Percentiles rank a stretch among this genome's conserved stretches.
phyloP scores from a whole-genome alignment of 768 basidiomycete species.

The Russula griseocarnosa region DNA sequence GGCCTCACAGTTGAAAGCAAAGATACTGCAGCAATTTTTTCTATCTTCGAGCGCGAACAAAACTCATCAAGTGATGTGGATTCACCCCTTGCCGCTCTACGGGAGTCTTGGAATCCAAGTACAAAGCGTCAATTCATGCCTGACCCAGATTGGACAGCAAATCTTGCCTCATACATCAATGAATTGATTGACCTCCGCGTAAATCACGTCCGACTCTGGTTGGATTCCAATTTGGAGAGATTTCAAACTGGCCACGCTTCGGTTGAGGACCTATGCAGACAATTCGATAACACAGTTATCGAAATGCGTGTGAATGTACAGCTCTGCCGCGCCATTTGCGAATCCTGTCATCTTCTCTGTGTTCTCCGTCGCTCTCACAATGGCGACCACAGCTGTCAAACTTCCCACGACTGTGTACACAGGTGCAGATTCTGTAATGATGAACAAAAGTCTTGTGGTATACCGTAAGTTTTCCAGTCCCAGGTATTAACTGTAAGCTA shows the following conservation, averaged over 20 bases:
- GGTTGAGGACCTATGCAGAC: conserved; percentile 44
- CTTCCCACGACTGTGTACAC: conserved; percentile 46
- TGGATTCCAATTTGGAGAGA: conserved; percentile 45
- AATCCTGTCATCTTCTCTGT: conserved; percentile 48
- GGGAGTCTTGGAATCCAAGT: conserved; percentile 35
- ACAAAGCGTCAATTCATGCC: conserved; percentile 35
- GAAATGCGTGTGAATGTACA: conserved; percentile 46
- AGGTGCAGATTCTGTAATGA: conserved; percentile 43
- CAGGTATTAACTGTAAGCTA: neutral
- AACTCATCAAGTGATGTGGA: conserved; percentile 31
- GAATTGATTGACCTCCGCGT: conserved; percentile 42
- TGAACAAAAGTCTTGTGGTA: conserved; percentile 39
- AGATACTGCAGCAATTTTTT: conserved; percentile 39
- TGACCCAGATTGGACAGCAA: conserved; percentile 44
- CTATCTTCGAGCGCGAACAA: conserved; percentile 31
- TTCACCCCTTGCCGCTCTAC: conserved; percentile 29
- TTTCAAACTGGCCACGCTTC: conserved; percentile 45
- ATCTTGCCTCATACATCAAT: conserved; percentile 41
- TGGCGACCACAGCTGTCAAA: conserved; percentile 46
- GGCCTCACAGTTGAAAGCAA: conserved; percentile 40
- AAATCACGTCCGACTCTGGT: conserved; percentile 49
- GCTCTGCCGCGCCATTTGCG: conserved; percentile 49
- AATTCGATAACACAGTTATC: conserved; percentile 43
- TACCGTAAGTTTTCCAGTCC: conserved; percentile 39
- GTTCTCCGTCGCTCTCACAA: conserved; percentile 45